Base-by-base conservation (phyloP, 371 early-diverging fungal species). In the Coemansia sp. region DNA sequence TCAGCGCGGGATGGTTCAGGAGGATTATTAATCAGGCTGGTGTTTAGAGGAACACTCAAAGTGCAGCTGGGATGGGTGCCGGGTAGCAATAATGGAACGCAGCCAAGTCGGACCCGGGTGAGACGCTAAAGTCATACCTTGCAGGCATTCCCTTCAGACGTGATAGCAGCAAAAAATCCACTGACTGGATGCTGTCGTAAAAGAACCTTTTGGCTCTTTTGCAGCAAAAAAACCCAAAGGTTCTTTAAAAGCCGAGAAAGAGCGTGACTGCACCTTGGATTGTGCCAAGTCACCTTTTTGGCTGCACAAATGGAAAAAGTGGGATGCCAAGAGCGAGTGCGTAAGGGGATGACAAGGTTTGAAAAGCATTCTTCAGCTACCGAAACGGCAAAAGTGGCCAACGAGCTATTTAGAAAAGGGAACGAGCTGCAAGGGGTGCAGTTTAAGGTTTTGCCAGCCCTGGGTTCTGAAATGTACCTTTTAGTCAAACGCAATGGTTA, bases 361-460 rank as follows among this genome's bases (percentile, higher is more conserved):
- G 45, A 13, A 45, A 45, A 45, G 45, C 16, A 13, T n/a, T 16
- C 11, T 11, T 13, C 11, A 14, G 45, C 45, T 45, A n/a, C n/a
- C 13, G 45, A 16, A 3, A n/a, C 45, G 16, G 13, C 45, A 45
- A 45, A 45, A 45, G 45, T 16, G 45, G 45, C 16, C 45, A 45
- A 45, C 16, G 2, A 16, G 5, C 5, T 16, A 16, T 13, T n/a
- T n/a, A 5, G 42, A 45, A 45, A 45, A 45, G 45, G 45, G 16
- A 45, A n/a, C 11, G 3, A 34, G 37, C 56, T 55, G 56, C 34
- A 56, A 55, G 56, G 37, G 56, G 10, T 29, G 56, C 37, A 56
- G 29, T 2, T 50, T 50, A 31, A 31, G 13, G 31, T 56, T 56
- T 56, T 18, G n/a, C 56, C 56, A 31, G 56, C 6, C 10, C 18